Percentiles rank a stretch among this genome's conserved stretches.
These are phyloP conservation scores for Fraxinus excelsior DNA, from an alignment of 257 asterid genomes.

Conservation along the genomic window DNA sequence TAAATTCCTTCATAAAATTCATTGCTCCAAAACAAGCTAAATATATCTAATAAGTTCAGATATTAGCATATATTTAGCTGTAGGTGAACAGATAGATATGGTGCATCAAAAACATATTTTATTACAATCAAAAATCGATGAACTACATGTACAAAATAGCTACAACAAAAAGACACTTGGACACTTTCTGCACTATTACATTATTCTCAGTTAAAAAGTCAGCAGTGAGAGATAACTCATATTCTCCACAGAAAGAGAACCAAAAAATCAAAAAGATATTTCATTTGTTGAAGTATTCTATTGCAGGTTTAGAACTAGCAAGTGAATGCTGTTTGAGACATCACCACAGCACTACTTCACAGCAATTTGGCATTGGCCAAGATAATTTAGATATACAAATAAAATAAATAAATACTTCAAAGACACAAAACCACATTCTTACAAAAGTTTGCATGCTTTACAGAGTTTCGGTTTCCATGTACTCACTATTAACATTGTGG, in stretches of 20 bases:
- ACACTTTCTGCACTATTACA: background rate
- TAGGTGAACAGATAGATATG: background rate
- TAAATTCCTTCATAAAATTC: conserved; percentile 13
- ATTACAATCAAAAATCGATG: background rate
- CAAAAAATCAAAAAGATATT: background rate
- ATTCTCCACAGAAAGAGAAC: conserved; percentile 8
- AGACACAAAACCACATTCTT: background rate
- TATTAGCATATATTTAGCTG: background rate
- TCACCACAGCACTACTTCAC: conserved; percentile 13
- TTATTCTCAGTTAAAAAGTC: conserved; percentile 9
- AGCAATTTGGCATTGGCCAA: background rate
- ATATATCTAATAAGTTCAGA: background rate
- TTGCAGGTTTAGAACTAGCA: conserved; percentile 11
- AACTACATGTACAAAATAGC: conserved; percentile 8
- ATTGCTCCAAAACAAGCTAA: conserved; percentile 13
- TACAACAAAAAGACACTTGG: background rate
- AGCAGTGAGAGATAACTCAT: conserved; percentile 7
- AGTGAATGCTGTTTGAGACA: background rate
- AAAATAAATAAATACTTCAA: background rate
- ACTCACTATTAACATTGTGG: conserved; percentile 8
- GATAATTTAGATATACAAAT: background rate
- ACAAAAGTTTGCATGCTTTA: background rate
- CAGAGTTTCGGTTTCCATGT: conserved; percentile 13
- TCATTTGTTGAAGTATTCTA: conserved; percentile 1
- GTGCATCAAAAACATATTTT: background rate